Conservation (phyloP, 2,329 filamentous ascomycete species). For the Annulohypoxylon truncatum region DNA sequence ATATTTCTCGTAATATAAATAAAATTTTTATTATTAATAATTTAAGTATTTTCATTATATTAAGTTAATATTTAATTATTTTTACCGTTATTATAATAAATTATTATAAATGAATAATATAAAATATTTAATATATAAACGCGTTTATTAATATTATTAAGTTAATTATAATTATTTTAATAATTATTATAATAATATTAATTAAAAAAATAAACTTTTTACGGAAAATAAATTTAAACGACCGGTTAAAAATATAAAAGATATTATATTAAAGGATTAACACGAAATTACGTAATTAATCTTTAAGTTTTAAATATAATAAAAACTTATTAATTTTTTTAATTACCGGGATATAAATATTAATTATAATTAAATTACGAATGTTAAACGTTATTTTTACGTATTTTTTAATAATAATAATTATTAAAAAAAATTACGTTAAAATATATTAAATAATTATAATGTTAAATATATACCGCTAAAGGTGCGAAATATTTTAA, state of each 20-base stretch:
- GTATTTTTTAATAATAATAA: background rate
- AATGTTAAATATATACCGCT: background rate
- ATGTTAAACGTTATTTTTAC: background rate
- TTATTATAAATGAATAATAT: background rate
- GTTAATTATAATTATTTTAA: background rate
- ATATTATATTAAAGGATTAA: background rate
- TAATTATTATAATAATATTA: background rate
- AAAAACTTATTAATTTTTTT: background rate
- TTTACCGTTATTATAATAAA: background rate
- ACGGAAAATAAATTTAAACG: background rate
- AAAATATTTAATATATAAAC: too few relatives aligned
- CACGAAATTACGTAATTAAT: background rate
- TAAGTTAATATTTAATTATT: background rate
- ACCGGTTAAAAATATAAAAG: background rate
- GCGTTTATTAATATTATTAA: background rate
- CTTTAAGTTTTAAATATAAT: background rate
- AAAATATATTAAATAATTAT: background rate
- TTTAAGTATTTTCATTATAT: background rate
- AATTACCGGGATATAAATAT: background rate
- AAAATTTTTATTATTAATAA: background rate
- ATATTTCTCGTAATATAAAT: background rate
- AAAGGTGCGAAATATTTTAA: too few relatives aligned
- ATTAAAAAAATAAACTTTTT: background rate
- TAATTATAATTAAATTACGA: background rate
- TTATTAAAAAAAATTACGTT: background rate